Conservation (phyloP, 139 green algal genomes). For the Medakamo hakoo region DNA sequence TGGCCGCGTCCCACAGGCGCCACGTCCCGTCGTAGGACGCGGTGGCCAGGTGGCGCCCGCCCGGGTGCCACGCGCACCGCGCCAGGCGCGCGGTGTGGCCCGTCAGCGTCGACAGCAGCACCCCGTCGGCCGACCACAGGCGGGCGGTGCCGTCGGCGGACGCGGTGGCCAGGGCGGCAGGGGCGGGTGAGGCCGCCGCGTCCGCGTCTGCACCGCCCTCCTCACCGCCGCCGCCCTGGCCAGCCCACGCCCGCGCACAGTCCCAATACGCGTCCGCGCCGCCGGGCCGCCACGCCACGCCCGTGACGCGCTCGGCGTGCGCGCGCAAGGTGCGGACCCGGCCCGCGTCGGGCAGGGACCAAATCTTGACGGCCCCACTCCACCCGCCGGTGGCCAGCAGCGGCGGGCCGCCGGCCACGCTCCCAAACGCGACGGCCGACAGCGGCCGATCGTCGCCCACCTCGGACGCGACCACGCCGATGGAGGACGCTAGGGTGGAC, state of each 20-base stretch:
- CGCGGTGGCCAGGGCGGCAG: slow-evolving; percentile 34
- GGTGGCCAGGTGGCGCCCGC: slow-evolving; percentile 65
- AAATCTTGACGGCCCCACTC: slow-evolving; percentile 60
- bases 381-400: slow-evolving; percentile 60
- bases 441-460: slow-evolving; percentile 79
- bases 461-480: slow-evolving; percentile 43
- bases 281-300: slow-evolving; percentile 70
- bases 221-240: no score
- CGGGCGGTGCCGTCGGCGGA: slow-evolving; percentile 45
- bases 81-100: slow-evolving; percentile 75
- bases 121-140: slow-evolving; percentile 36
- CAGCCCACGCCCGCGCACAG: not conserved
- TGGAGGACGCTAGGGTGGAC: slow-evolving; percentile 1
- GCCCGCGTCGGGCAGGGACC: slow-evolving; percentile 26
- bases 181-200: not conserved
- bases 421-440: slow-evolving; percentile 49
- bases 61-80: slow-evolving; percentile 77
- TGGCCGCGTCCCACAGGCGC: slow-evolving; percentile 88
- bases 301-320: slow-evolving; percentile 65
- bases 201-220: slow-evolving; percentile 2
- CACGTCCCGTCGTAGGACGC: slow-evolving; percentile 86
- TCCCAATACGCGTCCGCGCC: slow-evolving; percentile 4
- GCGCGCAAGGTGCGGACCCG: slow-evolving; percentile 31
- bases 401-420: slow-evolving; percentile 28
- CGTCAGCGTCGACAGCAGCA: slow-evolving; percentile 35